Evolutionary conservation across 257 asterid species (phyloP).

Genomic region (Penstemon eatonii): DNA sequence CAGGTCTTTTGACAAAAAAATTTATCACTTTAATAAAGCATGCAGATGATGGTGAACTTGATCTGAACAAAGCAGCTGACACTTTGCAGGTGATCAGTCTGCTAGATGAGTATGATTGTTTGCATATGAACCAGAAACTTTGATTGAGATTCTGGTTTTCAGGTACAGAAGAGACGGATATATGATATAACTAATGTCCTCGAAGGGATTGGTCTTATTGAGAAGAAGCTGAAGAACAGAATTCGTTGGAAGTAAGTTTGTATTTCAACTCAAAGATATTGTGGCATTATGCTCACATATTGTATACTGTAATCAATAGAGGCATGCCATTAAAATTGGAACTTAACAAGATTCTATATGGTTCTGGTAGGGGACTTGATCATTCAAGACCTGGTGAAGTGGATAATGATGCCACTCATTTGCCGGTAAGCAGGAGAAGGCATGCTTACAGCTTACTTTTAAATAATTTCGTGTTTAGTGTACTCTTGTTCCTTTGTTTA

Average conservation of each 20-base stretch:
- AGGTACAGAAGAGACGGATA: conserved; percentile 74
- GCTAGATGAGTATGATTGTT: conserved; percentile 10
- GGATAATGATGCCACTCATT: conserved; percentile 67
- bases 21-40: conserved; percentile 49
- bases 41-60: conserved; percentile 80
- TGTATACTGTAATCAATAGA: conserved; percentile 5
- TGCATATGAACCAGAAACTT: conserved; percentile 5
- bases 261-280: conserved; percentile 23
- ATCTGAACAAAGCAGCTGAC: conserved; percentile 91
- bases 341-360: conserved; percentile 26
- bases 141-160: conserved; percentile 24
- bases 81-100: conserved; percentile 48
- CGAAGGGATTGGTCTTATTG: conserved; percentile 95
- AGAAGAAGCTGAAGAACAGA: conserved; percentile 88
- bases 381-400: conserved; percentile 70
- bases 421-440: conserved; percentile 56
- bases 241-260: conserved; percentile 55
- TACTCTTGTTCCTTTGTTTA: conserved; percentile 9
- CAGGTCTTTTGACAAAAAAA: conserved; percentile 61
- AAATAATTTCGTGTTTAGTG: background rate
- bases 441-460: background rate
- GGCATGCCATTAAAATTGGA: conserved; percentile 9
- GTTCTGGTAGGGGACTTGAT: conserved; percentile 61
- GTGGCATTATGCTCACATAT: conserved; percentile 19
- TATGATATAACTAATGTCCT: conserved; percentile 96